phyloP scores from a whole-genome alignment of 805 yeast species.

The Clavispora phyllophila region DNA sequence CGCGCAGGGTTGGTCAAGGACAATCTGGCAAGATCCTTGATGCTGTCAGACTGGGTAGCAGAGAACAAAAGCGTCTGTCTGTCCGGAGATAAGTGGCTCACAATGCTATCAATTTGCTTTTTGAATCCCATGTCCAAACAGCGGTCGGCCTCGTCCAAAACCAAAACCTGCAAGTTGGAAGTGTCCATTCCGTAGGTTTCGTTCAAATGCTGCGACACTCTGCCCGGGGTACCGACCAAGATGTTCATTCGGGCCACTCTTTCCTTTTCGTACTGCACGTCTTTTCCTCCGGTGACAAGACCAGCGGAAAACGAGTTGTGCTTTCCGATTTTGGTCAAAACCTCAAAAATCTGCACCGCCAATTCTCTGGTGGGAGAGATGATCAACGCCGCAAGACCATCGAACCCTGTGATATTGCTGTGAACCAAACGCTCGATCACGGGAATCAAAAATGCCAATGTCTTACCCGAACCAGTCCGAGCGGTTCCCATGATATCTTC shows the following conservation, averaged over 20 bases:
- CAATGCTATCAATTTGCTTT: constrained; percentile 73
- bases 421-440: constrained; percentile 64
- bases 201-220: constrained; percentile 85
- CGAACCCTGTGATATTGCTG: constrained; percentile 72
- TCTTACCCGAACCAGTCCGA: constrained; percentile 86
- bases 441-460: constrained; percentile 82
- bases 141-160: constrained; percentile 89
- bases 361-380: constrained; percentile 91
- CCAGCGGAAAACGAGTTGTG: constrained; percentile 79
- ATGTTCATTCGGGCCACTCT: constrained; percentile 76
- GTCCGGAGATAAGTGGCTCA: constrained; percentile 69
- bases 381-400: constrained; percentile 84
- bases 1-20: constrained; percentile 59
- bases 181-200: constrained; percentile 79
- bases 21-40: constrained; percentile 75
- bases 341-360: constrained; percentile 89
- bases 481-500: constrained; percentile 84
- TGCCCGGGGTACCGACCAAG: constrained; percentile 87
- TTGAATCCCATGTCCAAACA: constrained; percentile 92
- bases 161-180: constrained; percentile 69
- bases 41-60: constrained; percentile 84
- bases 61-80: constrained; percentile 83
- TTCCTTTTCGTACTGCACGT: constrained; percentile 73
- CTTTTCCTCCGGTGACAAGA: constrained; percentile 90
- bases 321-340: constrained; percentile 74